phyloP scores from a whole-genome alignment of 495 filamentous ascomycete genomes.

The Jackrogersella multiformis region DNA sequence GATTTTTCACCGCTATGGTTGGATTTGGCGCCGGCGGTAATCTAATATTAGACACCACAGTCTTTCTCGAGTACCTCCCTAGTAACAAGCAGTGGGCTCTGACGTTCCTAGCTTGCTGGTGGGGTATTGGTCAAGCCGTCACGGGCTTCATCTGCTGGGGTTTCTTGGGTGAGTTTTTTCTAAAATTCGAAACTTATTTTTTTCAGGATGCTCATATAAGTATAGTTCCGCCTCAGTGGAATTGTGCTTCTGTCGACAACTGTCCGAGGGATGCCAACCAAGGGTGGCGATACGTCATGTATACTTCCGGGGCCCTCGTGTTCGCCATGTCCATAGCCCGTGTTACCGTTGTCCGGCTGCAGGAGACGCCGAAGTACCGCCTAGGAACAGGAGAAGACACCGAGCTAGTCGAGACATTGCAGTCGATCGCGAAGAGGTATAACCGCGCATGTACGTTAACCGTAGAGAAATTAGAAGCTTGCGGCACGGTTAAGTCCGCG shows the following conservation, averaged over 20 bases:
- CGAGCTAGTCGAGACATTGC: constrained; percentile 67
- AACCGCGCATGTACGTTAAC: constrained; percentile 70
- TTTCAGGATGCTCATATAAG: constrained; percentile 41
- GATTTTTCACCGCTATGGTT: constrained; percentile 72
- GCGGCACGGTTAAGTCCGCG: constrained; percentile 53
- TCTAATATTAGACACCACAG: constrained; percentile 73
- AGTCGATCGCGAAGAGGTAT: constrained; percentile 69
- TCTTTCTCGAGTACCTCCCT: constrained; percentile 84
- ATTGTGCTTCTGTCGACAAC: constrained; percentile 64
- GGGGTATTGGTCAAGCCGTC: constrained; percentile 77
- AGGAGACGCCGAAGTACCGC: constrained; percentile 79
- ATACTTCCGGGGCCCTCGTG: constrained; percentile 70
- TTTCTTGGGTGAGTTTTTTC: constrained; percentile 66
- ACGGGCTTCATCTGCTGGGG: constrained; percentile 82
- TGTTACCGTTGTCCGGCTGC: constrained; percentile 71
- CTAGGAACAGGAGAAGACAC: constrained; percentile 70
- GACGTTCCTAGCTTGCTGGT: constrained; percentile 78
- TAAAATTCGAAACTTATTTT: constrained; percentile 15
- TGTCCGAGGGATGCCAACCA: constrained; percentile 73
- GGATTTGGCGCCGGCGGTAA: constrained; percentile 81
- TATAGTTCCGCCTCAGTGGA: constrained; percentile 55
- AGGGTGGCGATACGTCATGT: constrained; percentile 85
- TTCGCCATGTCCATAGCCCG: constrained; percentile 72
- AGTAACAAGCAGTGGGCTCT: constrained; percentile 79
- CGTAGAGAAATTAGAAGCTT: constrained; percentile 65